Evolutionary conservation across 805 yeast species (phyloP).

Genomic region (Diddensiella caesifluorescens): DNA sequence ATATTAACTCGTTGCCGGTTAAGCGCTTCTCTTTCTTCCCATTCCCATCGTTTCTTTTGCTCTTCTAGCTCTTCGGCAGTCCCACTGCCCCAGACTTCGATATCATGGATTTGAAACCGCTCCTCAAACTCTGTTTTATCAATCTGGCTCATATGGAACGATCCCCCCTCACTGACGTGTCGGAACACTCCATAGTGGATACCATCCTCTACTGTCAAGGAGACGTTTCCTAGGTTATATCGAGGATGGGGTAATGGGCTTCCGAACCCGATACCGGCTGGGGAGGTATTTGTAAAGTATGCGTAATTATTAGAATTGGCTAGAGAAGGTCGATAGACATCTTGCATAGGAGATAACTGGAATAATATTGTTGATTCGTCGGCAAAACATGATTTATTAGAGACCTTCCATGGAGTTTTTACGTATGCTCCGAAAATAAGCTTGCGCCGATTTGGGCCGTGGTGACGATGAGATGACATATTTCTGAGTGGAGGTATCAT

Average conservation of each 20-base stretch:
- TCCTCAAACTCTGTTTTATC: constrained; percentile 51
- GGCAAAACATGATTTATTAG: constrained; percentile 72
- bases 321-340: constrained; percentile 39
- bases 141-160: constrained; percentile 37
- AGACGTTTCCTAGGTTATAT: constrained; percentile 62
- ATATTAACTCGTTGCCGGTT: constrained; percentile 69
- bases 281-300: constrained; percentile 50
- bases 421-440: constrained; percentile 62
- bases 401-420: constrained; percentile 68
- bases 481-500: constrained; percentile 24
- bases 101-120: constrained; percentile 60
- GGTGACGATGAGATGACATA: constrained; percentile 12
- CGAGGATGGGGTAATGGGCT: constrained; percentile 41
- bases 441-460: constrained; percentile 18
- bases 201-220: constrained; percentile 70
- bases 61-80: constrained; percentile 69
- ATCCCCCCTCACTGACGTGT: constrained; percentile 54
- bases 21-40: constrained; percentile 86
- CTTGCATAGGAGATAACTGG: constrained; percentile 63
- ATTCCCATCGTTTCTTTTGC: constrained; percentile 75
- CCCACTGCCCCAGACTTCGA: constrained; percentile 94
- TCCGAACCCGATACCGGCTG: constrained; percentile 85
- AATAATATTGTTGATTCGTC: constrained; percentile 51
- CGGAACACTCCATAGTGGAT: constrained; percentile 80
- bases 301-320: constrained; percentile 38